Evolutionary conservation across 495 filamentous ascomycete species (phyloP), one percentile per base, ranked within the genome.

Genomic region (Xylaria bambusicola): DNA sequence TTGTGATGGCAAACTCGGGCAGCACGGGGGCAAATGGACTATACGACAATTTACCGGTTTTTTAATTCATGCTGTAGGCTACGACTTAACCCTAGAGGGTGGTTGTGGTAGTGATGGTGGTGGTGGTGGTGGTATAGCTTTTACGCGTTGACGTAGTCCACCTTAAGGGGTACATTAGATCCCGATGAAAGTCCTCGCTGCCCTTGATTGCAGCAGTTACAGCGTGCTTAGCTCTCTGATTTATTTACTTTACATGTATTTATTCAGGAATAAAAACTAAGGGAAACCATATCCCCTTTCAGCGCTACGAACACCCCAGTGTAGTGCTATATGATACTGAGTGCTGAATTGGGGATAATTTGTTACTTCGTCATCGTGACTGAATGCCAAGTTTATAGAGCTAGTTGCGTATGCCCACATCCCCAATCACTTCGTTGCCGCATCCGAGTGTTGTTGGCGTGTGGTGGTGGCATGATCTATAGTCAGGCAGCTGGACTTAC

Each of bases 161-260:
- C 21, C 35, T 53, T 35, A 42, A 53, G 36, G 9, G 21, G 17
- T 33, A 53, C 51, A 42, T 42, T 53, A 53, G 51, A 35, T 35
- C 51, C 51, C 51, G 51, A 42, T 6, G 15, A 15, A 53, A 53
- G 36, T 42, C 35, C n/a, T 53, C 35, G 51, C 51, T 21, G 51
- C 51, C 23, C 23, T 52, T n/a, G n/a, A n/a, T 26, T 18, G 17
- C 9, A 10, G 6, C 1, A 26, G 18, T 31, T 17, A 9, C 6
- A 23, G 15, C 18, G 24, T 17, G 21, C 15, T 52, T 29, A 33
- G 10, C 5, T 33, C 10, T 33, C 31, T 33, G 5, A 6, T 33
- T 33, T 5, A 10, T 33, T 33, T 33, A 6, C 31, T 33, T 33
- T 5, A 5, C n/a, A n/a, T n/a, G n/a, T n/a, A n/a, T n/a, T n/a